Evolutionary conservation across 331 rosid species (phyloP), one percentile per base, ranked within the genome.

Genomic region (Pyrus hybrid): DNA sequence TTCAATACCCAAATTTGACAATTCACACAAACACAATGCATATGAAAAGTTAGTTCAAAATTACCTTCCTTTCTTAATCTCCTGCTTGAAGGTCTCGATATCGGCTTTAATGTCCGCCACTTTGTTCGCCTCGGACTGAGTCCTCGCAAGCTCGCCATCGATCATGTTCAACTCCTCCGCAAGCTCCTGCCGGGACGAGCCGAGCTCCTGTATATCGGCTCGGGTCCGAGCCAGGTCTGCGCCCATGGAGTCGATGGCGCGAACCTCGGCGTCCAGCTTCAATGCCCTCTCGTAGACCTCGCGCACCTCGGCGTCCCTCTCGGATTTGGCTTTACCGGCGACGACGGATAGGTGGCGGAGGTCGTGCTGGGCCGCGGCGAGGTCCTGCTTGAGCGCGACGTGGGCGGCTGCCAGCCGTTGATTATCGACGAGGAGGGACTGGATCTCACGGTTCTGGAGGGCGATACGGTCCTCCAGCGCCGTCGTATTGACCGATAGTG

Each of bases 61-160:
- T 14, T 83, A 94, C 99, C 99, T 86, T 90, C 99, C 97, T 22
- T 83, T 89, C 76, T 86, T 88, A 85, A 87, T 84, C 71, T 94
- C 97, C 61, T 30, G 84, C 60, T 83, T 87, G 81, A 89, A 32
- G 22, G 71, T 77, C 64, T 89, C 89, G 65, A 87, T 85, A 45
- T 94, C 96, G 9, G 74, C 77, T 76, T 87, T 86, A 67, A 90
- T 83, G 5, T 67, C 74, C 20, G 74, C 79, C 73, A 88, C 68
- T 8, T 73, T 75, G 69, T 80, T 77, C n/a, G 86, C 73, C 56
- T 87, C 96, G 17, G 70, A 68, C 14, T 86, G 85, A 4, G 81
- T 83, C 75, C 67, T 81, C 20, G 33, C 76, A 28, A 87, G 79
- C 18, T 86, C 92, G 9, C 56, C 83, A 30, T 87, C 88, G 45